Evolutionary conservation across 1,139 yeast species (phyloP), one percentile per base, ranked within the genome.

Genomic region (Taiozyma sp.): DNA sequence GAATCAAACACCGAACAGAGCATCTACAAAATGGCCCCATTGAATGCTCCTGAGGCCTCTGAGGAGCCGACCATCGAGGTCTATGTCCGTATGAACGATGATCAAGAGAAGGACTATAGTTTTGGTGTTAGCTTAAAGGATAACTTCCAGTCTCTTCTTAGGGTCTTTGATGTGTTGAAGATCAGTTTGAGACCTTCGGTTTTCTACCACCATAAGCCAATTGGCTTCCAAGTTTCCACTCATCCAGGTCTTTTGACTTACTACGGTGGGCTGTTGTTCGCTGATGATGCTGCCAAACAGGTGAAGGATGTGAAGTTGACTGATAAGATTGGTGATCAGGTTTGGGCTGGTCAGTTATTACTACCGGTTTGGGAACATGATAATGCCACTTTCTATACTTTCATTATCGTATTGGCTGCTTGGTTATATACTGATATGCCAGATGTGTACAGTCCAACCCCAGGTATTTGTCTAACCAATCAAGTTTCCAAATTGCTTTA

Each of bases 401-500:
- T 83, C 48, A 54, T 79, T 19, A 50, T 78, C 0, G 55, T 76
- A 8, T 72, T 91, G 62, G 50, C 78, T 14, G 71, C 71, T 22
- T 93, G 99, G 98, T 78, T 93, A 56, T 93, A 92, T 68, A 83
- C 96, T 4, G 98, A 93, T 70, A 76, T 93, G 65, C 99, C 99
- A 1, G 96, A 90, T 65, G 79, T 76, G 61, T 74, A 90, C 52
- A 81, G 92, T 44, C 97, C 97, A 48, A 92, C 98, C 4, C 98
- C 98, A 0, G 97, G 97, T 30, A 77, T 83, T 53, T 86, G 93
- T 58, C 74, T 90, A 53, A 86, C 96, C n/a, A 83, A 83, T 63
- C 81, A 84, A 59, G 57, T 82, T 29, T 72, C 83, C 42, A 69
- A 70, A 57, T 34, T 67, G 12, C 57, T 74, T 24, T 70, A 75